Base-by-base conservation (phyloP, 805 yeast species). In the Candida corydali region DNA sequence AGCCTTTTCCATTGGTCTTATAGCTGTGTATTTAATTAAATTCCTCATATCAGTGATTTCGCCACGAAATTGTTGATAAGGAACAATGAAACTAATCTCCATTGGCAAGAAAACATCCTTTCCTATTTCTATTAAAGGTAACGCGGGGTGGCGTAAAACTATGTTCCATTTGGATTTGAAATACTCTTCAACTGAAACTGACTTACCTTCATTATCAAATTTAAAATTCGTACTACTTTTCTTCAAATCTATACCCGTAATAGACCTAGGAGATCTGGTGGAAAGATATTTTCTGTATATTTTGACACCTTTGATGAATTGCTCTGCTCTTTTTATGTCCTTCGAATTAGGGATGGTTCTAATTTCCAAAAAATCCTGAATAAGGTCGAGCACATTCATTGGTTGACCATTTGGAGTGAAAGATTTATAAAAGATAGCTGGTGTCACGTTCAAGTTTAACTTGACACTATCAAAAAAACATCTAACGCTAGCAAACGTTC, bases 401-500 rank as follows among this genome's bases (percentile, higher is more conserved):
- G 38, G 35, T 14, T 35, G n/a, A 8, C 41, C 41, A 29, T 38
- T 24, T 8, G 31, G 26, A 16, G 33, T 38, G 15, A 16, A 8
- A 15, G 38, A 29, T 18, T 38, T 38, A 19, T 38, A 38, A 29
- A 38, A 38, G 22, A 38, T 29, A 4, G 32, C 41, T 11, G 41
- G 34, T 5, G 41, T 38, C 2, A 36, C 34, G 20, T 38, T 38
- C 23, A 38, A 14, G 18, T 38, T 38, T 12, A 38, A 16, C 17
- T 29, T 33, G 17, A 38, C 29, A n/a, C 19, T 30, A 26, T 38
- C 38, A 31, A 34, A 38, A 5, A 38, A 34, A 29, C 38, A 34
- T 28, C 41, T 28, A 15, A 38, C 28, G 8, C 29, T 26, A 2
- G 41, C 41, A 34, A 38, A 38, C 3, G 41, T 38, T 12, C 41